A percentile compares a stretch with the other conserved stretches of the same genome.
Evolutionary conservation across 208 protist genomes (phyloP).

Genomic region (Acanthamoeba royreba): DNA sequence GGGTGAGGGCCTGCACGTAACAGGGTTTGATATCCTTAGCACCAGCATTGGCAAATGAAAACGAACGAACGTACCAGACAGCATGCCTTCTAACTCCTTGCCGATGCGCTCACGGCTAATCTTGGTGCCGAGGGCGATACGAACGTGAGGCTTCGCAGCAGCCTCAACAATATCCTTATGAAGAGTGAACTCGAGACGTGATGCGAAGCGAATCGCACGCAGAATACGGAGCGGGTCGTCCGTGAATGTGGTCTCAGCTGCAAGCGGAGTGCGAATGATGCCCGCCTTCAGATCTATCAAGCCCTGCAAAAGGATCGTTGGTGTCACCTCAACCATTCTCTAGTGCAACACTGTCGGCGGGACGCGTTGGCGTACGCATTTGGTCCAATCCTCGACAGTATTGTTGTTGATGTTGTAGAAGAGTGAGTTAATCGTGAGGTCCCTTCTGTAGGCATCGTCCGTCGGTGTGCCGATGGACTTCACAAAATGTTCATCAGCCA

Average conservation of each 20-base stretch:
- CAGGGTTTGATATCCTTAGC: no score
- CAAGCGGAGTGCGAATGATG: constrained; percentile 85
- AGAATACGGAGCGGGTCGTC: constrained; percentile 93
- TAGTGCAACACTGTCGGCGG: neutral
- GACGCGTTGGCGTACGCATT: constrained; percentile 79
- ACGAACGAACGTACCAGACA: no score
- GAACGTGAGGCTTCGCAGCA: neutral
- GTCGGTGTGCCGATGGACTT: constrained; percentile 70
- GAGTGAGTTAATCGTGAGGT: constrained; percentile 98
- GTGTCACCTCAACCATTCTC: neutral
- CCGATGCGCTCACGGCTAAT: constrained; percentile 8
- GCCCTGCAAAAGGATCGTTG: constrained; percentile 55
- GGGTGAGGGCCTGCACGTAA: neutral
- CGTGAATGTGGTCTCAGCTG: constrained; percentile 62
- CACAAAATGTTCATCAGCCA: neutral
- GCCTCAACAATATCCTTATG: neutral
- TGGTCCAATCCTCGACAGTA: constrained; percentile 87
- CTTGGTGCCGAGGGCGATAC: neutral
- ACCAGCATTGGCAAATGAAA: no score
- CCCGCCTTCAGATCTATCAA: constrained; percentile 86
- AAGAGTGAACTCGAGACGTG: constrained; percentile 84
- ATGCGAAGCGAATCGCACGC: constrained; percentile 90
- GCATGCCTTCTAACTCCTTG: constrained; percentile 32
- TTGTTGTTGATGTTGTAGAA: constrained; percentile 98
- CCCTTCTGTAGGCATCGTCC: constrained; percentile 93